Evolutionary conservation across 306 rosid genomes (phyloP), one percentile per base, ranked within the genome.

Genomic region (Arachis hypogaea): DNA sequence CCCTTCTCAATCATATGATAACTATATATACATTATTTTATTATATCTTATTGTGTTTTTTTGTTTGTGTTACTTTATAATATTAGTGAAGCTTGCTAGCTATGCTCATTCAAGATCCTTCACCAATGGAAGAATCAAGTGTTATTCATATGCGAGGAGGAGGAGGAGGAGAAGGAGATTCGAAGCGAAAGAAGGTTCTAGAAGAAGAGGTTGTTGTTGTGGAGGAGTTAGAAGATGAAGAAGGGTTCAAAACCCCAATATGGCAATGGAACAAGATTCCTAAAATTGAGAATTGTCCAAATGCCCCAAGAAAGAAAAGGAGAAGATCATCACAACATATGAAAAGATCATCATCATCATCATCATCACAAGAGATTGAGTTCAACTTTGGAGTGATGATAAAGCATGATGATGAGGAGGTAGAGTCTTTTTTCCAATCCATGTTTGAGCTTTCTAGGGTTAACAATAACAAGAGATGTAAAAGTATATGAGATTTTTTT

Each of bases 381-480:
- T 41, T 85, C 28, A 66, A 49, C 46, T 81, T 83, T 57, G 73
- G 63, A 58, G 75, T 81, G 0, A 49, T 76, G 54, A 69, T 33
- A 33, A 33, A 33, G 38, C 38, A 33, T 33, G 38, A 62, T 30
- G 76, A 62, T 40, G 78, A 89, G 18, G 92, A 89, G 83, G 82
- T 87, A 68, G 86, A 89, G 11, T 82, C 76, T 49, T 83, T 87
- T 71, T 89, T 89, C 66, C 86, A 65, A 59, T 85, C 91, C 7
- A 61, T 76, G 29, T 72, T 71, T 3, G 51, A 79, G 18, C 58
- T 79, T 65, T n/a, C 75, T 41, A 83, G 79, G 85, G 74, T 62
- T 71, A 67, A 33, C 4, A 33, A 33, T 33, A 33, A 63, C 64
- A 87, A 84, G 77, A 79, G 88, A 75, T 56, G 74, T 51, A 83